These are phyloP conservation scores for Syzygium oleosum DNA, from an alignment of 345 rosid genomes.

Conservation along the genomic window DNA sequence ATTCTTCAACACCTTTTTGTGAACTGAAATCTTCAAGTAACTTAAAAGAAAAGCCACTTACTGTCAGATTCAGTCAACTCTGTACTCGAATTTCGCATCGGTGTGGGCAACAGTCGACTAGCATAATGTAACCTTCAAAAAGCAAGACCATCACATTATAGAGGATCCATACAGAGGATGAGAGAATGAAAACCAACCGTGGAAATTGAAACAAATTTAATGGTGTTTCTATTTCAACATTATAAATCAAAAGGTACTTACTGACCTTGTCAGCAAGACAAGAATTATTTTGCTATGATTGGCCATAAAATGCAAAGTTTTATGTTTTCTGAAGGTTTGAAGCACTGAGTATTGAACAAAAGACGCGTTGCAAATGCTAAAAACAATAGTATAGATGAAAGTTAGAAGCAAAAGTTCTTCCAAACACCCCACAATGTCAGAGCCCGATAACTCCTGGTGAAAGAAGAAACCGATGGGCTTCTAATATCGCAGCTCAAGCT, in stretches of 20 bases:
- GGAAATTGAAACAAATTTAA: background rate
- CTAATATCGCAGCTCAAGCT: background rate
- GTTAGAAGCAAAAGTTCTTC: background rate
- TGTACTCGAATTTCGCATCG: background rate
- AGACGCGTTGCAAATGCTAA: background rate
- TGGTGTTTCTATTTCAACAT: background rate
- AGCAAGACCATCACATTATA: no score
- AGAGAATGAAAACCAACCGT: background rate
- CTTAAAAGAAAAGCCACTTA: background rate
- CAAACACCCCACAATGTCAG: fast-evolving
- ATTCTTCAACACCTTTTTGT: no score
- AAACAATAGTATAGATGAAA: background rate
- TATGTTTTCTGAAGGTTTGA: background rate
- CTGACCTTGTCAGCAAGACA: fast-evolving
- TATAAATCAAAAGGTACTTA: background rate
- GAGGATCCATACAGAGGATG: background rate
- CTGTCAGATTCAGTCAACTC: background rate
- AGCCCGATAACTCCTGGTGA: fast-evolving
- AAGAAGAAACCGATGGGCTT: background rate
- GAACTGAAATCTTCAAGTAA: no score
- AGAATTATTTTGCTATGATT: background rate
- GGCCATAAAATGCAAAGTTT: background rate
- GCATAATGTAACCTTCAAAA: no score
- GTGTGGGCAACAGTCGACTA: background rate
- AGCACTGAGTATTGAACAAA: fast-evolving